These are phyloP conservation scores for Hermanozyma aechmeae DNA, from an alignment of 805 yeast species.

Conservation along the genomic window DNA sequence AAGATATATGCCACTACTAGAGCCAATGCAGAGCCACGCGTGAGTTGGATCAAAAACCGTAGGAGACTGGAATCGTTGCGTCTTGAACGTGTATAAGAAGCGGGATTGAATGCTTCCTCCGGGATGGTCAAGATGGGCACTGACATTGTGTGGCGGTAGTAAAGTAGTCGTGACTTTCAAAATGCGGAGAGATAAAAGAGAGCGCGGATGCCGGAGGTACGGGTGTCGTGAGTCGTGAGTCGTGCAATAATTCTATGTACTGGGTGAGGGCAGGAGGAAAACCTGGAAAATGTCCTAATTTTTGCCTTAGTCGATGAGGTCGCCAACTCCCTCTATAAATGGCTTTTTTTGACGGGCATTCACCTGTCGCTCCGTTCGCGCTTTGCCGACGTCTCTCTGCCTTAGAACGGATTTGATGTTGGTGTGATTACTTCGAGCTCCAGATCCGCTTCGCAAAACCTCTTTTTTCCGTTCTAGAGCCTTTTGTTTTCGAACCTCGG, in stretches of 20 bases:
- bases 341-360: conserved; percentile 12
- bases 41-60: conserved; percentile 19
- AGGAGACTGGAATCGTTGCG: conserved; percentile 15
- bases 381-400: too few relatives aligned
- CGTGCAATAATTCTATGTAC: too few relatives aligned
- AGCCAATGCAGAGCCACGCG: conserved; percentile 24
- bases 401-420: conserved; percentile 5
- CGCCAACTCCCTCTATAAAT: conserved; percentile 15
- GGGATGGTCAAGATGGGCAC: conserved; percentile 32
- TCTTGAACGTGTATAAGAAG: conserved; percentile 8
- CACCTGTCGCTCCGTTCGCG: too few relatives aligned
- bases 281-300: too few relatives aligned
- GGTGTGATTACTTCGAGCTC: neutral
- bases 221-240: too few relatives aligned
- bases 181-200: too few relatives aligned
- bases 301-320: conserved; percentile 12
- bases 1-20: conserved; percentile 20
- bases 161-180: too few relatives aligned
- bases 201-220: too few relatives aligned
- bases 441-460: neutral
- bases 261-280: too few relatives aligned
- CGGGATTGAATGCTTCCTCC: conserved; percentile 29
- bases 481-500: conserved; percentile 24
- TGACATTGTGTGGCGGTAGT: too few relatives aligned
- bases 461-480: conserved; percentile 1